These are phyloP conservation scores for Microascus cirrosus DNA, from an alignment of 2,329 filamentous ascomycete species.

Conservation along the genomic window DNA sequence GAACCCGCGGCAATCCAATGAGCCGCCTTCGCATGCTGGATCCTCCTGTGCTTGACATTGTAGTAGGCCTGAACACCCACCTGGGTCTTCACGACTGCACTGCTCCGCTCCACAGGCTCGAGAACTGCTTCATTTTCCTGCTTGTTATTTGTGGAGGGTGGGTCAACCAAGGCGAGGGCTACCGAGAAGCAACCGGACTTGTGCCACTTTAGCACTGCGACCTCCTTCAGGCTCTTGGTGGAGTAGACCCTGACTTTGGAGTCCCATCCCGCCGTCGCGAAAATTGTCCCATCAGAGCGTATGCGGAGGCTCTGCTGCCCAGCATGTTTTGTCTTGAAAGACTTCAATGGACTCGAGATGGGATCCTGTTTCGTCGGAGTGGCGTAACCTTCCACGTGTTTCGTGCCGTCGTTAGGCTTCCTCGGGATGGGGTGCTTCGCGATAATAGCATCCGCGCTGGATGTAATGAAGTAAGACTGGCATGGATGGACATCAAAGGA, in stretches of 20 bases:
- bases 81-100: neutral
- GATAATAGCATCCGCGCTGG: slow-evolving; percentile 69
- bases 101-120: neutral
- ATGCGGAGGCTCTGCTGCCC: slow-evolving; percentile 76
- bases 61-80: neutral
- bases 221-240: slow-evolving; percentile 66
- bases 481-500: slow-evolving; percentile 50
- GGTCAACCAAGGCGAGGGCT: slow-evolving; percentile 47
- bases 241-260: slow-evolving; percentile 71
- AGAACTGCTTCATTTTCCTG: neutral
- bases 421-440: slow-evolving; percentile 60
- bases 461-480: slow-evolving; percentile 59
- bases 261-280: slow-evolving; percentile 93
- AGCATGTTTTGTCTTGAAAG: slow-evolving; percentile 70
- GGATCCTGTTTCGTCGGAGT: neutral
- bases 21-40: slow-evolving; percentile 52
- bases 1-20: slow-evolving; percentile 88
- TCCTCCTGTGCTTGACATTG: slow-evolving; percentile 49
- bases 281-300: slow-evolving; percentile 69
- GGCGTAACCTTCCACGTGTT: neutral
- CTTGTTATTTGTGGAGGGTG: neutral
- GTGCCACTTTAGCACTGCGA: slow-evolving; percentile 94
- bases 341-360: slow-evolving; percentile 35
- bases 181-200: slow-evolving; percentile 75
- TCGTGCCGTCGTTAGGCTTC: neutral